Evolutionary conservation across 257 asterid genomes (phyloP).

Genomic region (Mentha longifolia): DNA sequence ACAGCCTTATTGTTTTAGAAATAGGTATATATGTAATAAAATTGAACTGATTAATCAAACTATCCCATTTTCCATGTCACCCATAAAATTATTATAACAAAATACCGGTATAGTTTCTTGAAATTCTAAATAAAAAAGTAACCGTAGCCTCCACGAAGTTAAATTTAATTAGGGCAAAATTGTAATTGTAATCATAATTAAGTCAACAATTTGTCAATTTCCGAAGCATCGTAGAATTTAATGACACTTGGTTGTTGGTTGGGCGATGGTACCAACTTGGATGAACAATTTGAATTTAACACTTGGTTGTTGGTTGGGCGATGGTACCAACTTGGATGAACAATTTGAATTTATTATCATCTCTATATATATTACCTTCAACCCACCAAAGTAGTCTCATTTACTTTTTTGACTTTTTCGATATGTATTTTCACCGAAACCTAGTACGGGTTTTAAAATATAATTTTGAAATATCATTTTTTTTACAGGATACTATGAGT

Average conservation of each 20-base stretch:
- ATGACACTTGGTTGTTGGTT: constrained; percentile 22
- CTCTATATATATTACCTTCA: too few relatives aligned
- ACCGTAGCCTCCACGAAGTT: not conserved
- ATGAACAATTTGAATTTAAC: not conserved
- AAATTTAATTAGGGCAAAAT: not conserved
- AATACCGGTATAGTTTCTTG: not conserved
- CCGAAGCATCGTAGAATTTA: constrained; percentile 1
- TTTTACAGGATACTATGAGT: too few relatives aligned
- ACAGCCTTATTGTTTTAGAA: too few relatives aligned
- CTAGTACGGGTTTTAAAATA: too few relatives aligned
- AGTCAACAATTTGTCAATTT: not conserved
- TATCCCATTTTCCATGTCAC: too few relatives aligned
- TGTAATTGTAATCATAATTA: not conserved
- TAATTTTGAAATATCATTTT: too few relatives aligned
- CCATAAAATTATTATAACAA: too few relatives aligned
- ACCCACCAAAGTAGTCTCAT: too few relatives aligned
- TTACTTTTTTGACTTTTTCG: too few relatives aligned
- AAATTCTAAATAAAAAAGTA: not conserved
- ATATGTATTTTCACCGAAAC: too few relatives aligned
- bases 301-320: constrained; percentile 13
- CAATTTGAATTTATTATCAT: not conserved
- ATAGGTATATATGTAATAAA: too few relatives aligned
- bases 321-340: constrained; percentile 22
- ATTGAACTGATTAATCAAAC: too few relatives aligned
- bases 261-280: constrained; percentile 23